These are phyloP conservation scores for Dicorynia guianensis DNA, from an alignment of 306 rosid genomes.

Conservation along the genomic window DNA sequence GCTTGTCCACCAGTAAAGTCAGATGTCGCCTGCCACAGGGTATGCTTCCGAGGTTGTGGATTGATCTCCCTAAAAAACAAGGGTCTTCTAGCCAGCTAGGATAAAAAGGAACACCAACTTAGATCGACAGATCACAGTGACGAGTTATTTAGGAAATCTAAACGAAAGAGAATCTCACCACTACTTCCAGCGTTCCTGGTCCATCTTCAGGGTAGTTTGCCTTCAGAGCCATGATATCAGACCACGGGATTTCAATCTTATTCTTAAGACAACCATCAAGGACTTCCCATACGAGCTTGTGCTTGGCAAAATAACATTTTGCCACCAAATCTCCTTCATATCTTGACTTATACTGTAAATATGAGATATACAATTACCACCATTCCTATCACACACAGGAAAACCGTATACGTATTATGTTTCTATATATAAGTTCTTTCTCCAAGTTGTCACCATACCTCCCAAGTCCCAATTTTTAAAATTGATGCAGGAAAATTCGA, in stretches of 20 bases:
- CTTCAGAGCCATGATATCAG: constrained; percentile 80
- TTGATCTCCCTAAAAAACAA: constrained; percentile 59
- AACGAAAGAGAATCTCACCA: constrained; percentile 46
- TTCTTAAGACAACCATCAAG: constrained; percentile 90
- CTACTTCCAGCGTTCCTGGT: constrained; percentile 72
- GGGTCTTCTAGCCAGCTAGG: constrained; percentile 55
- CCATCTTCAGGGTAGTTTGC: constrained; percentile 81
- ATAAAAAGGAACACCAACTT: not conserved
- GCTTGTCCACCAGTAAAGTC: constrained; percentile 68
- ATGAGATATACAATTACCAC: constrained; percentile 25
- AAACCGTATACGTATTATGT: not conserved
- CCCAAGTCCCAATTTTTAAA: constrained; percentile 81
- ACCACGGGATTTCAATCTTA: constrained; percentile 94
- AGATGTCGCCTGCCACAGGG: constrained; percentile 55
- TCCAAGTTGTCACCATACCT: constrained; percentile 48
- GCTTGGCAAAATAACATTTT: constrained; percentile 88
- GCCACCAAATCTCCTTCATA: constrained; percentile 90
- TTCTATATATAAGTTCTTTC: not conserved
- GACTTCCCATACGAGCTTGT: constrained; percentile 93
- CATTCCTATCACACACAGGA: not conserved
- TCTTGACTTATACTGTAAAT: constrained; percentile 76
- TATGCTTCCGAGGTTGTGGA: constrained; percentile 59
- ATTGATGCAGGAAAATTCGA: constrained; percentile 77
- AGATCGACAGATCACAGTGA: not conserved
- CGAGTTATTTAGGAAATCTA: not conserved